Base-by-base conservation (phyloP, 352 stramenopile species). In the Pythium periplocum region DNA sequence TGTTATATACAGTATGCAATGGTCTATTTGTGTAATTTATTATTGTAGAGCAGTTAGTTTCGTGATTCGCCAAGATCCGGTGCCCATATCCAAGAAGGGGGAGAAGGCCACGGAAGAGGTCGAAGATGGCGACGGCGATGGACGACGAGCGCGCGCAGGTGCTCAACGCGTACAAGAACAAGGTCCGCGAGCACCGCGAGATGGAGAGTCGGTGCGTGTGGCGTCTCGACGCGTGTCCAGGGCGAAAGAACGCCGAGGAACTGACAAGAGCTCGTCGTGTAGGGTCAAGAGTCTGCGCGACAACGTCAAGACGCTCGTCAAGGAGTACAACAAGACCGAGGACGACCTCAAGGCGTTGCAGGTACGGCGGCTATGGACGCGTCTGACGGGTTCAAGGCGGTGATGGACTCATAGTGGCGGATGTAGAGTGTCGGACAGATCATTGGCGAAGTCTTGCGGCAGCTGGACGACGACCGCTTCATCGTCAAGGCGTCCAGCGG, bases 251-350 rank as follows among this genome's bases (percentile, higher is more conserved):
- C 12, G 12, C 7, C 38, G 7, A 54, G 10, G 40, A 11, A 50
- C 39, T 57, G 12, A 55, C 49, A 53, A 43, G 47, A 41, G 12
- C 4, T 6, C 34, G 12, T 45, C 32, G 38, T 58, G 39, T 44
- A 96, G 95, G 39, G 82, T 99, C 32, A 99, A 98, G 79, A 94
- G 85, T 59, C 96, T 98, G 83, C 88, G 97, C 39, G 87, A 98
- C 61, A 96, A 99, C 62, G 90, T 98, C 37, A 98, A 97, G 63
- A 80, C 83, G 33, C 83, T 99, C 5, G 87, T 98, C 37, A 92
- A 88, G 53, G 92, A 98, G 51, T 99, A 98, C 75, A 96, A 99
- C 80, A 98, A 99, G 83, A 99, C 97, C 36, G 97, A 99, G 65
- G 94, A 99, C 53, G 96, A 99, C 67, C 85, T 99, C 42, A 97